These are phyloP conservation scores for Aegilops speltoides DNA, from an alignment of 176 grass and related monocot species.

Conservation along the genomic window DNA sequence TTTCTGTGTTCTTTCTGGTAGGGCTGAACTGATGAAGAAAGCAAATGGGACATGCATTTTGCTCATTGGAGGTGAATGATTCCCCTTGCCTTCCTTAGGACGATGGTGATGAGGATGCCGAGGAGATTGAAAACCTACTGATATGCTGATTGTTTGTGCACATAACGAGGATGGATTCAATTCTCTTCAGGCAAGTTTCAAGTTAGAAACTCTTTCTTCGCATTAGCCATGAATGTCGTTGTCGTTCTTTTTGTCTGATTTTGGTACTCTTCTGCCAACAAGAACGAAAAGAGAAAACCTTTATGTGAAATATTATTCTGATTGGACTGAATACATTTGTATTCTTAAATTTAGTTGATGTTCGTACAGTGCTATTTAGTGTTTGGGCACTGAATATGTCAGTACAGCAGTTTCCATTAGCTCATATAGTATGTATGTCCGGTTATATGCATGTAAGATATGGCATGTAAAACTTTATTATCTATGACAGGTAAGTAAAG, in stretches of 20 bases:
- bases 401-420: not conserved
- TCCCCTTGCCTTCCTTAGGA: constrained; percentile 13
- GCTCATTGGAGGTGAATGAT: not conserved
- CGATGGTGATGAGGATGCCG: constrained; percentile 45
- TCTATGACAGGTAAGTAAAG: no score
- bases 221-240: not conserved
- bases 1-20: constrained; percentile 34
- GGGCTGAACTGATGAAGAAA: constrained; percentile 95
- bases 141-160: constrained; percentile 72
- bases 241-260: not conserved
- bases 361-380: no score
- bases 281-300: not conserved
- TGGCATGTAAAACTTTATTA: no score
- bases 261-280: not conserved
- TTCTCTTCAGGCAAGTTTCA: constrained; percentile 70
- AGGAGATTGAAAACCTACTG: constrained; percentile 84
- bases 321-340: not conserved
- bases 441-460: no score
- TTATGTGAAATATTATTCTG: not conserved
- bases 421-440: not conserved
- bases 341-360: not conserved
- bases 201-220: not conserved
- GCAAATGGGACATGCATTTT: constrained; percentile 59
- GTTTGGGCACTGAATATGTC: not conserved
- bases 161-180: constrained; percentile 82